Conservation (phyloP, 352 stramenopile genomes). For the Phytophthora pluvialis region DNA sequence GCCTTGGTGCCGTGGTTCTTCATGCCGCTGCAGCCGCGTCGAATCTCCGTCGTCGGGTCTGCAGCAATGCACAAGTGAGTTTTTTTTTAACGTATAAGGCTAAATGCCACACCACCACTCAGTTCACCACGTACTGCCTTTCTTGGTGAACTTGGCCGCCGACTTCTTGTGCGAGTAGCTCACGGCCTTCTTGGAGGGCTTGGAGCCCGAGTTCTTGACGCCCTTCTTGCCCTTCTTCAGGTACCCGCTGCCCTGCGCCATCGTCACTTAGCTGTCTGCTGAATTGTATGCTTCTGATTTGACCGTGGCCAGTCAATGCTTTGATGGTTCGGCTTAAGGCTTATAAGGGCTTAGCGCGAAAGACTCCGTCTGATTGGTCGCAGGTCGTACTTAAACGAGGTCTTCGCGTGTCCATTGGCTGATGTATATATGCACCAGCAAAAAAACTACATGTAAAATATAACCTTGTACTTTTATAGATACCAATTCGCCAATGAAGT, state of each 20-base stretch:
- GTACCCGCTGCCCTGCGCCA: constrained; percentile 85
- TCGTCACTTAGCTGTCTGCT: constrained; percentile 20
- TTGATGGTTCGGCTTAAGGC: too few species aligned
- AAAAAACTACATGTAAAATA: too few species aligned
- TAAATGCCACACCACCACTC: not conserved
- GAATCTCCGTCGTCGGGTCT: constrained; percentile 87
- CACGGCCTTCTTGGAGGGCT: constrained; percentile 74
- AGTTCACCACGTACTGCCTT: constrained; percentile 81
- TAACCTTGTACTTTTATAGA: too few species aligned
- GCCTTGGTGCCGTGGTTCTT: constrained; percentile 81
- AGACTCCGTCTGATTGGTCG: too few species aligned
- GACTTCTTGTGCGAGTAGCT: constrained; percentile 84
- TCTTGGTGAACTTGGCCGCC: constrained; percentile 87
- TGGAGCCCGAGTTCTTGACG: constrained; percentile 75
- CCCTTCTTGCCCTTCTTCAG: constrained; percentile 81
- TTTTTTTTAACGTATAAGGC: not conserved
- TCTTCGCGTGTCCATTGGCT: too few species aligned
- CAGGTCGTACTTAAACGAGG: too few species aligned
- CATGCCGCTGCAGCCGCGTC: constrained; percentile 70
- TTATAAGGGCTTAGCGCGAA: too few species aligned
- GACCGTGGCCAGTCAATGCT: constrained; percentile 23
- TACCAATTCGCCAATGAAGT: too few species aligned
- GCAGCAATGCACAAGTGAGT: not conserved
- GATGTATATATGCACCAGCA: too few species aligned
- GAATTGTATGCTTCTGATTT: not conserved